Percentiles rank a stretch among this genome's conserved stretches.
phyloP scores from a whole-genome alignment of 768 basidiomycete genomes.

The Serendipita vermifera region DNA sequence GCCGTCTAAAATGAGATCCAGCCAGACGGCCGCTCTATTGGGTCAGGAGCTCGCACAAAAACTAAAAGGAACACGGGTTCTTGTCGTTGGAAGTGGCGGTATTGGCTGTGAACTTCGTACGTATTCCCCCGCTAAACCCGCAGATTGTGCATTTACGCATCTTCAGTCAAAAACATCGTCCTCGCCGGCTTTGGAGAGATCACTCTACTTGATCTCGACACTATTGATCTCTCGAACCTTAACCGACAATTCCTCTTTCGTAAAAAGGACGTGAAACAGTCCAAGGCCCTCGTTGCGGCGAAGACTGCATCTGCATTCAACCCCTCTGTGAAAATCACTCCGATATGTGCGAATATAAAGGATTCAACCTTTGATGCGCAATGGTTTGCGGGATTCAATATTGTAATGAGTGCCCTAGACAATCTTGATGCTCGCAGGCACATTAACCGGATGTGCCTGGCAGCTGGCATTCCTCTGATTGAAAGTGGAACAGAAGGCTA shows the following conservation, averaged over 20 bases:
- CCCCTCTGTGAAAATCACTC: slow-evolving; percentile 72
- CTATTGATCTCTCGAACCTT: slow-evolving; percentile 94
- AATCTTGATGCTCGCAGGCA: slow-evolving; percentile 92
- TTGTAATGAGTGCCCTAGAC: slow-evolving; percentile 91
- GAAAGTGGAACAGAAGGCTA: slow-evolving; percentile 97
- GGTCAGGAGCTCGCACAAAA: slow-evolving; percentile 6
- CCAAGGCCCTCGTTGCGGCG: slow-evolving; percentile 86
- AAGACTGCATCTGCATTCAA: slow-evolving; percentile 76
- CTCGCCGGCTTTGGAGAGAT: slow-evolving; percentile 86
- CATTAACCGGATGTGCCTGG: slow-evolving; percentile 97
- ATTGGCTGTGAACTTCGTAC: slow-evolving; percentile 92
- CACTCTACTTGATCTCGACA: slow-evolving; percentile 89
- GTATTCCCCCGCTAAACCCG: slow-evolving; percentile 19
- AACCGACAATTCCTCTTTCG: slow-evolving; percentile 94
- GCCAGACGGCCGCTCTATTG: slow-evolving; percentile 7
- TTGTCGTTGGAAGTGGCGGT: slow-evolving; percentile 91
- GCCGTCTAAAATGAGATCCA: background rate
- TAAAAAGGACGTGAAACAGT: slow-evolving; percentile 94
- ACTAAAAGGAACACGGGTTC: slow-evolving; percentile 28
- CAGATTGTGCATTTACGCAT: background rate
- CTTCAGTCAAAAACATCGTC: slow-evolving; percentile 85
- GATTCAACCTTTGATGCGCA: slow-evolving; percentile 76
- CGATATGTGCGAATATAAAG: slow-evolving; percentile 93
- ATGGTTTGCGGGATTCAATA: slow-evolving; percentile 84
- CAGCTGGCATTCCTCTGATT: slow-evolving; percentile 76